These are phyloP conservation scores for Teratosphaeria gauchensis DNA, from an alignment of 2,329 filamentous ascomycete species.

Conservation along the genomic window DNA sequence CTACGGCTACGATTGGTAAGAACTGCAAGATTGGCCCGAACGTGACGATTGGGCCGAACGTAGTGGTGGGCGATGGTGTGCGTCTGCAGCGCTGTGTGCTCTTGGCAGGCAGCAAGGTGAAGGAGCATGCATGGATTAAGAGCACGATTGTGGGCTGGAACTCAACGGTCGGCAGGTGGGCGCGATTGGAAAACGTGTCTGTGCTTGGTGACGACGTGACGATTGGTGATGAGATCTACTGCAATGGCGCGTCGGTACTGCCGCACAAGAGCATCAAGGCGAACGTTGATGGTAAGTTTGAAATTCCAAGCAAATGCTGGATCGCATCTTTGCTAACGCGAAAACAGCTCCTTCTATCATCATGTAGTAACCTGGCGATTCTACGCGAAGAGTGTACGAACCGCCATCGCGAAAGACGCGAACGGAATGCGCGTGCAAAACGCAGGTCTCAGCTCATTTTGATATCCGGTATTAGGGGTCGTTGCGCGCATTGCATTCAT, in stretches of 20 bases:
- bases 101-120: slow-evolving; percentile 81
- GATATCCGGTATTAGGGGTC: too few species aligned
- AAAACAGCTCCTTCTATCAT: slow-evolving; percentile 8
- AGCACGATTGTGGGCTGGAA: slow-evolving; percentile 98
- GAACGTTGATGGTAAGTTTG: slow-evolving; percentile 72
- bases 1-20: slow-evolving; percentile 90
- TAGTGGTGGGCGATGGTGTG: slow-evolving; percentile 87
- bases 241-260: slow-evolving; percentile 80
- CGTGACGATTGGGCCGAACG: slow-evolving; percentile 87
- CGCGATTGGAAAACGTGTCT: slow-evolving; percentile 93
- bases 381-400: neutral
- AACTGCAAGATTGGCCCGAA: slow-evolving; percentile 98
- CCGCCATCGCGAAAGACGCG: too few species aligned
- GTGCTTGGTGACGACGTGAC: slow-evolving; percentile 96
- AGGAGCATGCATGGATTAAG: slow-evolving; percentile 99
- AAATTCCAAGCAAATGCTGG: neutral
- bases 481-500: too few species aligned
- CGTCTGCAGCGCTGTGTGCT: slow-evolving; percentile 88
- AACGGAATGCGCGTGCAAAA: too few species aligned
- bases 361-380: slow-evolving; percentile 2
- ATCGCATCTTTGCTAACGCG: neutral
- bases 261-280: slow-evolving; percentile 99
- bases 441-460: too few species aligned
- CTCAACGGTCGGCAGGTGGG: slow-evolving; percentile 91
- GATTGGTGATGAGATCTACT: slow-evolving; percentile 96